Conservation (phyloP, 352 stramenopile genomes). For the Phytophthora kernoviae region DNA sequence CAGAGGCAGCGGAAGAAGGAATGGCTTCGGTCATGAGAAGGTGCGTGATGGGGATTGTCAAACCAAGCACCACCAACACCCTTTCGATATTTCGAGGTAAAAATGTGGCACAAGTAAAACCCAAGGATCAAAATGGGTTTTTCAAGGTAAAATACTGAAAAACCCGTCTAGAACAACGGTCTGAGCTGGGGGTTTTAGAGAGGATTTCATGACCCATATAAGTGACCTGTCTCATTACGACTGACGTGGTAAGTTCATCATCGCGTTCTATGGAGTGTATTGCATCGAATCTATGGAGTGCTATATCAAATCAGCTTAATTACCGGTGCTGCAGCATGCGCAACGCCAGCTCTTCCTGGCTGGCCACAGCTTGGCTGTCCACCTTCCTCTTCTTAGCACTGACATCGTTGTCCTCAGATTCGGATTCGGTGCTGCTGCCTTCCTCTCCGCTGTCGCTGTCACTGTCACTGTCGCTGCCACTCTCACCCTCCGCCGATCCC, state of each 20-base stretch:
- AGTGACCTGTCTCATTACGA: too few species aligned
- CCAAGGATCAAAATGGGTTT: too few species aligned
- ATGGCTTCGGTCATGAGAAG: conserved; percentile 14
- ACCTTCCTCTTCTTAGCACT: conserved; percentile 39
- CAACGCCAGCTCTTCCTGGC: conserved; percentile 82
- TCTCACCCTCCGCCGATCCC: conserved; percentile 43
- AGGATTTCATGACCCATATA: too few species aligned
- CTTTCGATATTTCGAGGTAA: too few species aligned
- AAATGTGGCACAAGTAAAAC: too few species aligned
- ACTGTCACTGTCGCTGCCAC: conserved; percentile 41
- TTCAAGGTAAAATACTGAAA: too few species aligned
- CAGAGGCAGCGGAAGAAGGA: conserved; percentile 8
- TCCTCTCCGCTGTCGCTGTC: conserved; percentile 37
- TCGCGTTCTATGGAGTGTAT: conserved; percentile 1
- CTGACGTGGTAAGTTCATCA: too few species aligned
- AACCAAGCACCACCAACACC: too few species aligned
- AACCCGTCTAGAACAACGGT: too few species aligned
- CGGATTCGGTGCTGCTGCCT: conserved; percentile 23
- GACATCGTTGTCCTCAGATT: conserved; percentile 32
- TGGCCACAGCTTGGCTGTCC: conserved; percentile 55
- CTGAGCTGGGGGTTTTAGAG: too few species aligned
- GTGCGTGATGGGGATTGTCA: too few species aligned
- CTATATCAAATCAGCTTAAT: conserved; percentile 13
- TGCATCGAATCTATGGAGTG: not conserved
- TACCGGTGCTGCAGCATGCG: conserved; percentile 76